These are phyloP conservation scores for Mycogone perniciosa DNA, from an alignment of 2,329 filamentous ascomycete genomes.

Conservation along the genomic window DNA sequence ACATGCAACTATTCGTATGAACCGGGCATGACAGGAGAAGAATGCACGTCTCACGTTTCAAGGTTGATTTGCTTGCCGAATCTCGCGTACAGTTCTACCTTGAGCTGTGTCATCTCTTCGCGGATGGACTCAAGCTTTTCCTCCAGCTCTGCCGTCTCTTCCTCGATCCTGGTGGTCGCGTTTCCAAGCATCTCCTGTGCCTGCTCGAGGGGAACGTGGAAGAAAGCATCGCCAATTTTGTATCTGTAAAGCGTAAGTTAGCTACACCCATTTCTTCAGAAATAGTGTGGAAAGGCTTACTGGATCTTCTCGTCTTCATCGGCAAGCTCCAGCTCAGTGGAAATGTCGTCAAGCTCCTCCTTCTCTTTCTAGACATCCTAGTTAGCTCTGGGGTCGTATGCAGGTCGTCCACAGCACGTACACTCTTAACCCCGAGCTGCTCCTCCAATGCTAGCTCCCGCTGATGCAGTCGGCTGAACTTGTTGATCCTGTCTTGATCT, in stretches of 20 bases:
- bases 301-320: conserved; percentile 92
- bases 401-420: conserved; percentile 33
- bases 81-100: conserved; percentile 86
- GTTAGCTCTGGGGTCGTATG: conserved; percentile 16
- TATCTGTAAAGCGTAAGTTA: conserved; percentile 52
- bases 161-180: conserved; percentile 67
- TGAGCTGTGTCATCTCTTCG: conserved; percentile 84
- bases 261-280: conserved; percentile 3
- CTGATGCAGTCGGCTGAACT: conserved; percentile 90
- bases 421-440: conserved; percentile 71
- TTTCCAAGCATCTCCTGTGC: conserved; percentile 77
- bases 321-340: conserved; percentile 83
- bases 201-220: conserved; percentile 74
- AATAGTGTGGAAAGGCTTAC: conserved; percentile 45
- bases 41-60: conserved; percentile 57
- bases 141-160: conserved; percentile 69
- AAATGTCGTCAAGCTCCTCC: conserved; percentile 92
- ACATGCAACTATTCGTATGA: no score
- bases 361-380: conserved; percentile 74
- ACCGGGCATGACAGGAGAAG: no score
- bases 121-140: conserved; percentile 67
- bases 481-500: conserved; percentile 98
- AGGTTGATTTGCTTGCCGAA: conserved; percentile 97
- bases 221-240: conserved; percentile 94
- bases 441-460: conserved; percentile 74